Evolutionary conservation across 257 asterid species (phyloP).

Genomic region (Petunia secreta): DNA sequence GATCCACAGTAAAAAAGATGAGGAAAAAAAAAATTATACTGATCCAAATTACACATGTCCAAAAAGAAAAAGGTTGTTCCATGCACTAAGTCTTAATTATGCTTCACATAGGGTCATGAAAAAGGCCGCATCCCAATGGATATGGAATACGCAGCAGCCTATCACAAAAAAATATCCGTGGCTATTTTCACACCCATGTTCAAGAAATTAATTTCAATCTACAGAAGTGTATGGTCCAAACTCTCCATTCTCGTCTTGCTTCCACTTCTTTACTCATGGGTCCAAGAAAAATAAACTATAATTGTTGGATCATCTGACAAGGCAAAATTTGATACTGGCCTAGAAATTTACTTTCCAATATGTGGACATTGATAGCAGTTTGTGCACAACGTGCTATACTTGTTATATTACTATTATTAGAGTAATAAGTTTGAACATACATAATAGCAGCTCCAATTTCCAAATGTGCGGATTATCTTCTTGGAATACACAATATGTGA

Average conservation of each 20-base stretch:
- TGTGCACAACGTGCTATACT: background rate
- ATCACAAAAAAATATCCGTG: no score
- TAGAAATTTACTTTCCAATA: background rate
- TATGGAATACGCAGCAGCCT: no score
- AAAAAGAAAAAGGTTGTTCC: no score
- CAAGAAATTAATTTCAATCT: background rate
- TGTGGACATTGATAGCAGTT: background rate
- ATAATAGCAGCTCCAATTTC: background rate
- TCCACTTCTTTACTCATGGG: slow-evolving; percentile 20
- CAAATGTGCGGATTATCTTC: background rate
- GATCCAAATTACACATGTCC: no score
- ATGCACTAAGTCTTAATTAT: no score
- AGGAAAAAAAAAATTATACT: no score
- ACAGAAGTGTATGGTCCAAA: background rate
- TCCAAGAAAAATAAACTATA: background rate
- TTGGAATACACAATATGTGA: background rate
- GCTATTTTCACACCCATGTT: no score
- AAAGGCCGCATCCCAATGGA: no score
- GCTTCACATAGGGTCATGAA: no score
- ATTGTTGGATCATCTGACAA: background rate
- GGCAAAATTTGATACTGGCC: background rate
- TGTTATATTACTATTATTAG: no score
- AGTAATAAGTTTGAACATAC: background rate
- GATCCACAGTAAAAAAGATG: background rate
- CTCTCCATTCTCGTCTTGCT: background rate